Conservation (phyloP, 768 basidiomycete species). For the Suillus weaverae region DNA sequence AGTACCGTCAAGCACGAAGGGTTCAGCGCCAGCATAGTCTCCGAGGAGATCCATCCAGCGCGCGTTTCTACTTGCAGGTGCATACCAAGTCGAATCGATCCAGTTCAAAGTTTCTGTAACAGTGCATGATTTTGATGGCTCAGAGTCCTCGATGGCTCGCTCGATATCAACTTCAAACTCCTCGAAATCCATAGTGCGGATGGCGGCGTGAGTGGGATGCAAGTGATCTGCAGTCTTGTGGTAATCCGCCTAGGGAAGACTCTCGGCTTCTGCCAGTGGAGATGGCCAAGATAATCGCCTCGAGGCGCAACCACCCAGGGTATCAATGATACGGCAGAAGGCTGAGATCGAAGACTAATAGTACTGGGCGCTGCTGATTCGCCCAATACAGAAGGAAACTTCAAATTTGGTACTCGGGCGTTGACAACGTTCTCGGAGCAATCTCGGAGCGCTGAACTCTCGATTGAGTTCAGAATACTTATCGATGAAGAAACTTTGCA, state of each 20-base stretch:
- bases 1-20: slow-evolving; percentile 64
- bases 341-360: not conserved
- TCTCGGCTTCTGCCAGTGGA: not conserved
- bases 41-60: slow-evolving; percentile 72
- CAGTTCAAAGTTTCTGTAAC: slow-evolving; percentile 25
- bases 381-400: not conserved
- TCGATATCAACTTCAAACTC: slow-evolving; percentile 32
- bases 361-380: not conserved
- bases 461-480: not conserved
- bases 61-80: slow-evolving; percentile 33
- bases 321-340: not conserved
- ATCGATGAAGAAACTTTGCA: not conserved
- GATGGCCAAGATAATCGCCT: slow-evolving; percentile 1
- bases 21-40: slow-evolving; percentile 68
- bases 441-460: not conserved
- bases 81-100: slow-evolving; percentile 43
- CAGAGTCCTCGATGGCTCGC: not conserved
- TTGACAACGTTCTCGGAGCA: not conserved
- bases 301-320: not conserved
- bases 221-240: not conserved
- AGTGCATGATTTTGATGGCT: slow-evolving; percentile 10
- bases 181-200: slow-evolving; percentile 38
- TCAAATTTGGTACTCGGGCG: not conserved
- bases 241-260: not conserved
- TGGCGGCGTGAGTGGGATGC: not conserved